Conservation (phyloP, 2,329 filamentous ascomycete species). For the Colletotrichum orbiculare region DNA sequence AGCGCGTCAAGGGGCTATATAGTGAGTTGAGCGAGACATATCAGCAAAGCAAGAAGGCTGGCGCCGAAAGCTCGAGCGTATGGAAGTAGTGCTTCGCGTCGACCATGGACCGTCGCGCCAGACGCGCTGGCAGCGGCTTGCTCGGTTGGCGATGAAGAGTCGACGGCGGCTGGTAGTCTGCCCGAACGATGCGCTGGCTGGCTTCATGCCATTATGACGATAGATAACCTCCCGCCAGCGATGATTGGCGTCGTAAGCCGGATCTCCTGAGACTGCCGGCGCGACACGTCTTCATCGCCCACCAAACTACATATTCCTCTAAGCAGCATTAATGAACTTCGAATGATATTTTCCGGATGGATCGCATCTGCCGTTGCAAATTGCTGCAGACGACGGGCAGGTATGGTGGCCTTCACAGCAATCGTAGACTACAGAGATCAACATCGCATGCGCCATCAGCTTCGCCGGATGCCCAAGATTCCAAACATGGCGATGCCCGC, state of each 20-base stretch:
- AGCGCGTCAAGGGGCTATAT: conserved; percentile 61
- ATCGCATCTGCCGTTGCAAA: not conserved
- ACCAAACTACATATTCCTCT: not conserved
- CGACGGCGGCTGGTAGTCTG: conserved; percentile 9
- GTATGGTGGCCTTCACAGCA: too few species aligned
- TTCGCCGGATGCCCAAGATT: not conserved
- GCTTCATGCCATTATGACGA: too few species aligned
- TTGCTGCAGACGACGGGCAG: not conserved
- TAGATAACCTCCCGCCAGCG: too few species aligned
- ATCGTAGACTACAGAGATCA: conserved; percentile 9
- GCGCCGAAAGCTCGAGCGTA: conserved; percentile 57
- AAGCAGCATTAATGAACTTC: too few species aligned
- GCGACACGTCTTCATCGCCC: not conserved
- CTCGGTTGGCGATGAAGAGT: not conserved
- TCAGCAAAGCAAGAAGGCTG: conserved; percentile 57
- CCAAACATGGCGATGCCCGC: not conserved
- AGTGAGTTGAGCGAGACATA: conserved; percentile 58
- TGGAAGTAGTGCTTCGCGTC: conserved; percentile 53
- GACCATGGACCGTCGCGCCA: not conserved
- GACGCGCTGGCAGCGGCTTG: not conserved
- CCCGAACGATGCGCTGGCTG: too few species aligned
- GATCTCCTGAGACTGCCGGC: too few species aligned
- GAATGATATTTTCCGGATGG: too few species aligned
- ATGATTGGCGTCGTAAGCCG: too few species aligned
- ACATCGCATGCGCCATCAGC: conserved; percentile 10